Base-by-base conservation (phyloP, 257 asterid genomes). In the Linderniella brevidens region DNA sequence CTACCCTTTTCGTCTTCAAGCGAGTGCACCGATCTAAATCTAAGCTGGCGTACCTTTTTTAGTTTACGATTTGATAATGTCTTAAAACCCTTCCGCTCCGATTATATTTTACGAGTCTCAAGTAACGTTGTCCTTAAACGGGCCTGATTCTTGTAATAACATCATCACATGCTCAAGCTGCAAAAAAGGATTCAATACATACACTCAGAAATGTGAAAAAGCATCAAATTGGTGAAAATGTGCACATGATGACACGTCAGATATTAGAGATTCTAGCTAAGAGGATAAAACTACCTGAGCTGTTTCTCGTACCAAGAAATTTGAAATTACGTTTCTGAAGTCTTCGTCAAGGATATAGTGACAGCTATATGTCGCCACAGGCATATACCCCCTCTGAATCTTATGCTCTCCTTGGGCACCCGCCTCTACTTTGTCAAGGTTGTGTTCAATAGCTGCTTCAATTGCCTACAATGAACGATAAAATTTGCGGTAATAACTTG, bases 351-450 rank as follows among this genome's bases (percentile, higher is more conserved):
- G 58, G 49, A 84, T 75, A 60, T 74, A 84, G 70, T 84, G 98
- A 42, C 76, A 67, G 74, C 98, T 88, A 68, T 84, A 84, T 58
- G 96, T 88, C 13, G 74, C 49, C 37, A 69, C 94, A 0, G 98
- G 98, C 72, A 84, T 60, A 64, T 90, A 88, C 8, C 98, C 98
- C 68, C 98, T 69, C 67, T 84, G 96, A 55, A 88, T 84, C 67
- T 88, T 88, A 58, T 88, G 98, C 66, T 88, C 98, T 5, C 98
- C 98, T 62, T 88, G 98, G 35, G 98, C 98, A 52, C 98, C 98
- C 17, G 98, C 98, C 71, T 88, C 96, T 43, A 88, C 93, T 63
- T 59, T 78, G 60, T 58, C 72, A 32, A 88, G 98, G 47, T 79
- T 73, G 39, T 74, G 76, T 58, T 84, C 98, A 45, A 88, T 88